Evolutionary conservation across 1,139 yeast species (phyloP), one percentile per base, ranked within the genome.

Genomic region (Lipomyces yarrowii): DNA sequence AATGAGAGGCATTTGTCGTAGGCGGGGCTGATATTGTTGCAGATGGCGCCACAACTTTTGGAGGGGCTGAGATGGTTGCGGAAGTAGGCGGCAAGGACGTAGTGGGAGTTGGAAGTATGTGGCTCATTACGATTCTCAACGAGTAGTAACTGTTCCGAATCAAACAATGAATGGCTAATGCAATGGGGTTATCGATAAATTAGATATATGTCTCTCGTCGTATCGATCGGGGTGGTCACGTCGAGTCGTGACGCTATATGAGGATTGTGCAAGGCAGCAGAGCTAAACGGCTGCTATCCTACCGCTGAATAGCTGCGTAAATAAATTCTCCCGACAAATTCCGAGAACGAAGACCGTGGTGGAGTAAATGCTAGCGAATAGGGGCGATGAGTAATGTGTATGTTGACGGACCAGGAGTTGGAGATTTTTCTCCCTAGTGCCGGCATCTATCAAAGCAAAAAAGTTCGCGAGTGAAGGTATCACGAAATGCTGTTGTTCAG

Each of bases 31-130:
- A 55, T 18, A 23, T 55, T 13, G 26, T 55, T 21, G 57, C 23
- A 15, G 39, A 21, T 26, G 37, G 37, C 15, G 42, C 37, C 46
- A 33, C 57, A 10, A 42, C 48, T 42, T 42, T 55, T 39, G 57
- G 33, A 3, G 33, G 7, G 18, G 33, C 55, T 6, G 30, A 52
- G 55, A 26, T 52, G 32, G 33, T 30, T 18, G 26, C 26, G 18
- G 35, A 30, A 21, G 18, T 30, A 8, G 33, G 13, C 11, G 56
- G 56, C 32, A 26, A 15, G n/a, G 33, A 23, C 32, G 56, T 26
- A 52, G 56, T 8, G 32, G 56, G 21, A 6, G 56, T 26, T 52
- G 56, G 35, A 52, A 52, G 32, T 52, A 52, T 52, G 56, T 52
- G 56, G 35, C 33, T 30, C 56, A 52, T 52, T 10, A 7, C 3